Evolutionary conservation across 225 moss, liverwort and hornwort species (phyloP), one percentile per base, ranked within the genome.

Genomic region (Bryoerythrophyllum caledonicum): DNA sequence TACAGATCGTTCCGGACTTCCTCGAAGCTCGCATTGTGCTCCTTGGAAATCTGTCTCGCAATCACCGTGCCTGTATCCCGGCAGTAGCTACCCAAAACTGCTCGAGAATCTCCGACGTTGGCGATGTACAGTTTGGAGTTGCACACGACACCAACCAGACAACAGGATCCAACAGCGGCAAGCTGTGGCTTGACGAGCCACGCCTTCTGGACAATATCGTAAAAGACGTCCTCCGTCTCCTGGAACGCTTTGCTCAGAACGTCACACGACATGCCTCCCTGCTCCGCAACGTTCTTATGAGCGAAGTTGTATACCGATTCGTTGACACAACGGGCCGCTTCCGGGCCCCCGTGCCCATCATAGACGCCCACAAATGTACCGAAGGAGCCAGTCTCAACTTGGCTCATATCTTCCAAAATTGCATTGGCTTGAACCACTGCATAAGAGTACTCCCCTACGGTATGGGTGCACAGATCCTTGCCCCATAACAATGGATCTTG

Each of bases 311-410:
- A 95, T 63, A 95, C 72, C 63, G 80, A 72, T n/a, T 99, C 94
- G 71, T 91, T 99, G 73, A 90, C 88, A 80, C 80, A 91, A 80
- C 91, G 90, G 21, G 97, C 86, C 55, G 94, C 97, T 78, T 99
- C 97, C 20, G 97, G 97, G 34, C 97, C 97, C 49, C 97, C 97
- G 79, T 99, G 97, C 62, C 97, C 97, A 32, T 99, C 97, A 56
- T 99, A 99, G 63, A 99, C 74, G 61, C 97, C 97, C 70, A 99
- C 91, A 62, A 90, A 99, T 17, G 94, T 99, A 35, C 97, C 97
- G 56, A 88, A 91, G 23, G 86, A 69, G 34, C 94, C 89, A 70
- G 86, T 86, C 84, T 99, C 97, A 43, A 99, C 90, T 80, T 99
- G 91, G 68, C 94, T 91, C 73, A 88, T 76, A 76, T 99, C 97